Base-by-base conservation (phyloP, 352 stramenopile species). In the Phytopythium litorale region DNA sequence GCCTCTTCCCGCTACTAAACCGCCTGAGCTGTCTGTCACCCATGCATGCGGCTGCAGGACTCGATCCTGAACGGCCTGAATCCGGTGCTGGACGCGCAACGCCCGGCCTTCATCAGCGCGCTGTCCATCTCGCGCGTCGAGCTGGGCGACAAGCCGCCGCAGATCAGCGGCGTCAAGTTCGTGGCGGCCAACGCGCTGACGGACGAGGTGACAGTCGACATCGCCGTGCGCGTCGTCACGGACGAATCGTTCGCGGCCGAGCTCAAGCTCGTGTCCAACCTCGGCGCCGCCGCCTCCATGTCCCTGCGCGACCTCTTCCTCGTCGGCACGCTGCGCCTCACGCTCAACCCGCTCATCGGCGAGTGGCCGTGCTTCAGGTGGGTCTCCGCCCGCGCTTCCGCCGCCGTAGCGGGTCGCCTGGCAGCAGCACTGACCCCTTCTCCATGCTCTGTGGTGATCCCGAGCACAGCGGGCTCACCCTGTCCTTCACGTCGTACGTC, bases 301-400 rank as follows among this genome's bases (percentile, higher is more conserved):
- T 78, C 79, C 11, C 51, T 92, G 28, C 78, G 78, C 9, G 84
- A 92, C 32, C 63, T 89, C 19, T 79, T 91, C 23, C 75, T 92
- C 46, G 76, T 87, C 3, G 84, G 81, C 35, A 91, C 79, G 13
- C 65, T 92, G 60, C 79, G 81, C 38, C 68, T 92, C 55, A 90
- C 84, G n/a, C 76, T 92, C 32, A 78, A 81, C 18, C 84, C 84
- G 32, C 78, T 92, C 56, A 70, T 66, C 30, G 65, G 67, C 33
- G 78, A 80, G 67, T 92, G 84, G 84, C 84, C 84, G 7, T 90
- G 81, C 66, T 92, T 92, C 65, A 76, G 72, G 70, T 80, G 40
- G 2, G 38, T 18, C 43, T 16, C 16, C 16, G 19, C 48, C 7
- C 38, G 25, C 45, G 40, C 28, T 21, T 40, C 42, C 43, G 43